These are phyloP conservation scores for Trifolium subterraneum DNA, from an alignment of 306 rosid genomes.

Conservation along the genomic window DNA sequence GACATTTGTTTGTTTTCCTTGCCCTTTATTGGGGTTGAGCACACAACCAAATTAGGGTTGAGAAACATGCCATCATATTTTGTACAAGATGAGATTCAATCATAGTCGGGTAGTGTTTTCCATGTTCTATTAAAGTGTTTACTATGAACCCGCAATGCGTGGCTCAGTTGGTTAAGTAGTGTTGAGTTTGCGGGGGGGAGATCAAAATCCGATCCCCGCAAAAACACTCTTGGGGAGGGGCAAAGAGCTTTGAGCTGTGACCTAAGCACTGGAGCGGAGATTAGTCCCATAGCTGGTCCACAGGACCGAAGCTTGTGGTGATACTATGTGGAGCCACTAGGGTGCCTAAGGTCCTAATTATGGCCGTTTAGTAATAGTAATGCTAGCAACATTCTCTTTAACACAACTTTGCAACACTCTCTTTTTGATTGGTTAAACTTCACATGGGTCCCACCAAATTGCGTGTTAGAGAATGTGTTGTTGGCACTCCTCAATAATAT, in stretches of 20 bases:
- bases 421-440: too few relatives aligned
- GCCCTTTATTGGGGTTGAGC: neutral
- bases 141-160: neutral
- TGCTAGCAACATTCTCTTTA: too few relatives aligned
- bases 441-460: too few relatives aligned
- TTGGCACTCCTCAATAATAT: neutral
- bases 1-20: slow-evolving; percentile 26
- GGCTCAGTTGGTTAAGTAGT: neutral
- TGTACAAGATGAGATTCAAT: slow-evolving; percentile 8
- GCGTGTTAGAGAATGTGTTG: too few relatives aligned
- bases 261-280: neutral
- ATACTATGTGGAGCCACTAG: neutral
- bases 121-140: neutral
- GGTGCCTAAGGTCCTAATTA: neutral
- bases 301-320: neutral
- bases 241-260: neutral
- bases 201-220: neutral
- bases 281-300: neutral
- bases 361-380: neutral
- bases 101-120: slow-evolving; percentile 6
- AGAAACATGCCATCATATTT: slow-evolving; percentile 23
- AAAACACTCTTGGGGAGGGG: neutral
- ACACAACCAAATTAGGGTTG: slow-evolving; percentile 8
- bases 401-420: too few relatives aligned
- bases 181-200: neutral